These are phyloP conservation scores for Sugiyamaella chiloensis DNA, from an alignment of 805 yeast species.

Conservation along the genomic window DNA sequence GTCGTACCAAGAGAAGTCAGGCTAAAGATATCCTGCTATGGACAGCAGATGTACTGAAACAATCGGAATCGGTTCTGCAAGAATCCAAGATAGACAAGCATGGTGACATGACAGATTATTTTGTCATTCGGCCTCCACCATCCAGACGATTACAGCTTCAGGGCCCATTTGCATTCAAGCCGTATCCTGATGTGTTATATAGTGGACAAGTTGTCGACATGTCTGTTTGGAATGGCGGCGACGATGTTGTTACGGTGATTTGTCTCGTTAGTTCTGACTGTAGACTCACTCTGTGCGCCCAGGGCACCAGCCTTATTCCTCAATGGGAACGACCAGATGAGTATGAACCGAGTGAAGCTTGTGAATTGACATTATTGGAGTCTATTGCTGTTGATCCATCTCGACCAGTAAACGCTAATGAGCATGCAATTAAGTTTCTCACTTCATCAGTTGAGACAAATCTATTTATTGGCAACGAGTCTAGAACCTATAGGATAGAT, in stretches of 20 bases:
- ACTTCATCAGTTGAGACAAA: no score
- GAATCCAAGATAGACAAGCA: slow-evolving; percentile 26
- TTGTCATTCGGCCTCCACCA: slow-evolving; percentile 24
- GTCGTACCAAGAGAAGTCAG: no score
- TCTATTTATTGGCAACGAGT: background rate
- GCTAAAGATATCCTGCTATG: slow-evolving; percentile 19
- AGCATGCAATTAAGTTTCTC: no score
- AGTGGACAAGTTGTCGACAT: slow-evolving; percentile 42
- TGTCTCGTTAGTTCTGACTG: background rate
- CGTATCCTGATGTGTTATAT: slow-evolving; percentile 55
- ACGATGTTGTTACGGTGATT: background rate
- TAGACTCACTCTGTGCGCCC: background rate
- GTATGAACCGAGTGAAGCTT: background rate
- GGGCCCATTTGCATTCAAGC: slow-evolving; percentile 55
- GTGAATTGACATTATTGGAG: background rate
- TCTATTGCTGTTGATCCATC: background rate
- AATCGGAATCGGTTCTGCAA: slow-evolving; percentile 13
- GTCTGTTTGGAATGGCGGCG: slow-evolving; percentile 1
- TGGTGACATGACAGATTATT: slow-evolving; percentile 27
- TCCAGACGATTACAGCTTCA: slow-evolving; percentile 29
- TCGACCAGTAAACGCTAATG: no score
- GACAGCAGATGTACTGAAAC: slow-evolving; percentile 24
- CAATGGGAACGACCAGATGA: background rate
- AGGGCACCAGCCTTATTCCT: background rate
- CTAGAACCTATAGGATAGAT: background rate